A percentile compares a stretch with the other conserved stretches of the same genome.
Evolutionary conservation across 768 basidiomycete species (phyloP).

Genomic region (Tricholoma matsutake): DNA sequence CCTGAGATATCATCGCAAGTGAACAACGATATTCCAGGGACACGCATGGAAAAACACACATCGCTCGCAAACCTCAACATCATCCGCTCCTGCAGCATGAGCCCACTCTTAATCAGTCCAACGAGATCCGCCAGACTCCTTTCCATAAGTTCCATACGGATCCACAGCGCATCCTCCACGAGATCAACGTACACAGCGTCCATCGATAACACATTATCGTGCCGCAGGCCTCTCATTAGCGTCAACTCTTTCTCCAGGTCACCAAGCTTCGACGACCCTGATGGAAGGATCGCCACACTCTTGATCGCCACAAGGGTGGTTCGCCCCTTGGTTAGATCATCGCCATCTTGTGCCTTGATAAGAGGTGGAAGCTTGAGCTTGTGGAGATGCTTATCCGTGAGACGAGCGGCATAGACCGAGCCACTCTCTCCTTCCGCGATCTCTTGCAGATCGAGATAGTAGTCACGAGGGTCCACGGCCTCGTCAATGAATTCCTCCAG

Average conservation of each 20-base stretch:
- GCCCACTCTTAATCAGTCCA: conserved; percentile 55
- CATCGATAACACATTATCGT: conserved; percentile 63
- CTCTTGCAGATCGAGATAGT: conserved; percentile 68
- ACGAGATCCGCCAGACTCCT: conserved; percentile 82
- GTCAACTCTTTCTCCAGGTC: conserved; percentile 61
- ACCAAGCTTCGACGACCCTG: conserved; percentile 57
- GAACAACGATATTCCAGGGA: conserved; percentile 2
- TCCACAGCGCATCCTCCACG: conserved; percentile 70
- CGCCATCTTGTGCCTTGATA: conserved; percentile 36
- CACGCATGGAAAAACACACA: conserved; percentile 42
- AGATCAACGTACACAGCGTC: conserved; percentile 71
- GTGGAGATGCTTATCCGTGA: conserved; percentile 28
- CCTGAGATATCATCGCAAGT: conserved; percentile 33
- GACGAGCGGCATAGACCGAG: conserved; percentile 52
- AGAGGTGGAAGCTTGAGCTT: conserved; percentile 39
- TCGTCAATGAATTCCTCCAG: conserved; percentile 64
- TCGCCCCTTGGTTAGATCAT: conserved; percentile 30
- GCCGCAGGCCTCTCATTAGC: conserved; percentile 53
- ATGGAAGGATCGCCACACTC: conserved; percentile 57
- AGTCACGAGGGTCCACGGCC: conserved; percentile 54
- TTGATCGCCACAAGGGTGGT: conserved; percentile 72
- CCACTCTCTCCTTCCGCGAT: conserved; percentile 85
- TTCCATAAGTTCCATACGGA: conserved; percentile 90
- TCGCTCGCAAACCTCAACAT: conserved; percentile 76
- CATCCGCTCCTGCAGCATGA: conserved; percentile 63